phyloP scores from a whole-genome alignment of 805 yeast species.

The Ogataea nakhonphanomensis region DNA sequence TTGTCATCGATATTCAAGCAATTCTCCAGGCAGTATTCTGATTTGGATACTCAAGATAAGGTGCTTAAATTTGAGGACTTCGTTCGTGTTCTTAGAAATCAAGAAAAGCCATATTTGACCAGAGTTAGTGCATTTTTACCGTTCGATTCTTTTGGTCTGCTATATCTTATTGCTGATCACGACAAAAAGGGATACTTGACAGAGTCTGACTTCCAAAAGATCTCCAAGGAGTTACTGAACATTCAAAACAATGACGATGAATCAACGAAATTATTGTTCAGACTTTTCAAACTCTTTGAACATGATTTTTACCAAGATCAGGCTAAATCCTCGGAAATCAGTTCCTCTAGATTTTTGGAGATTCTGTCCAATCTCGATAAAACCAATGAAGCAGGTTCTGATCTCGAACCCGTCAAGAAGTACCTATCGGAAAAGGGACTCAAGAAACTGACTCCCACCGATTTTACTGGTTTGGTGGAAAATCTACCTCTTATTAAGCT shows the following conservation, averaged over 20 bases:
- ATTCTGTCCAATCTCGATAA: conserved; percentile 22
- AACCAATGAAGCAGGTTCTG: conserved; percentile 19
- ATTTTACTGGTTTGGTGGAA: conserved; percentile 23
- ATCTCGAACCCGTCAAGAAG: conserved; percentile 15
- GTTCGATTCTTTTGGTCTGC: conserved; percentile 60
- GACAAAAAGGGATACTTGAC: conserved; percentile 56
- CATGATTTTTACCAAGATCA: conserved; percentile 20
- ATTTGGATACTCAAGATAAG: conserved; percentile 28
- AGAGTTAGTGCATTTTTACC: conserved; percentile 37
- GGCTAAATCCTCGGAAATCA: conserved; percentile 11
- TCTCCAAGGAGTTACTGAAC: conserved; percentile 50
- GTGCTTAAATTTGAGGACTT: conserved; percentile 40
- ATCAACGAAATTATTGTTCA: conserved; percentile 46
- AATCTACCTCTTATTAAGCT: conserved; percentile 30
- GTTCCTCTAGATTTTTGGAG: conserved; percentile 19
- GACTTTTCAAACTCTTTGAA: conserved; percentile 50
- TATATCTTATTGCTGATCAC: conserved; percentile 79
- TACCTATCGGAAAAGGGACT: conserved; percentile 15
- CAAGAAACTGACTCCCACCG: conserved; percentile 11
- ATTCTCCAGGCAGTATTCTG: conserved; percentile 37
- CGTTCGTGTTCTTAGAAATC: conserved; percentile 40
- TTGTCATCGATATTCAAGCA: conserved; percentile 39
- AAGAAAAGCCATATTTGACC: conserved; percentile 36
- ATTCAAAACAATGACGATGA: conserved; percentile 48
- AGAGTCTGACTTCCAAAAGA: conserved; percentile 65